Percentiles rank a stretch among this genome's conserved stretches.
phyloP scores from a whole-genome alignment of 257 asterid species.

The Solanum paucissectum region DNA sequence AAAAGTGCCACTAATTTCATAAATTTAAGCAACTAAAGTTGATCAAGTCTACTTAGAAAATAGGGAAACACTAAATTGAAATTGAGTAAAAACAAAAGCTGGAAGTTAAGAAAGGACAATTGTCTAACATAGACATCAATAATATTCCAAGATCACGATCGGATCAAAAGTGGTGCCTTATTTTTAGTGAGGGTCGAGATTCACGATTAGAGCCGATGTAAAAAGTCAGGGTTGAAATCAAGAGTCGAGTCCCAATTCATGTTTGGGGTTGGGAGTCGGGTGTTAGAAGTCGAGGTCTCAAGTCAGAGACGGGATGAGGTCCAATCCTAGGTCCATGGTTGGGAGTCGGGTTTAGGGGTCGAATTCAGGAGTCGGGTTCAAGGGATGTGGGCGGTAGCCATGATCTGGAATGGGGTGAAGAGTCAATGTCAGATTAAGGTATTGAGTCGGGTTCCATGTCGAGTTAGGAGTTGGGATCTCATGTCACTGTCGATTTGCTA shows the following conservation, averaged over 20 bases:
- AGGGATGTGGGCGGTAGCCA: not conserved
- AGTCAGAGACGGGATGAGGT: not conserved
- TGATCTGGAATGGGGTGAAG: not conserved
- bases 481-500: not conserved
- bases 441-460: not conserved
- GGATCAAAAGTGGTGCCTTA: not conserved
- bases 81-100: not conserved
- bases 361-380: not conserved
- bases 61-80: not conserved
- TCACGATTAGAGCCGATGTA: not conserved
- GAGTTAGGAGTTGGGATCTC: not conserved
- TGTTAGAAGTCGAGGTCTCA: not conserved
- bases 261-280: not conserved
- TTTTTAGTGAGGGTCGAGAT: not conserved
- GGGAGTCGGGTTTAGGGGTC: not conserved
- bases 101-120: not conserved
- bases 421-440: not conserved
- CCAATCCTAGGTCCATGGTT: not conserved
- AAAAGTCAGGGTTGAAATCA: not conserved
- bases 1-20: not conserved
- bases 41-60: not conserved
- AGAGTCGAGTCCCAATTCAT: not conserved
- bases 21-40: not conserved
- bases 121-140: not conserved
- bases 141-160: not conserved